Percentiles rank a stretch among this genome's conserved stretches.
Evolutionary conservation across 2,329 filamentous ascomycete species (phyloP).

Genomic region (Ustilaginoidea virens): DNA sequence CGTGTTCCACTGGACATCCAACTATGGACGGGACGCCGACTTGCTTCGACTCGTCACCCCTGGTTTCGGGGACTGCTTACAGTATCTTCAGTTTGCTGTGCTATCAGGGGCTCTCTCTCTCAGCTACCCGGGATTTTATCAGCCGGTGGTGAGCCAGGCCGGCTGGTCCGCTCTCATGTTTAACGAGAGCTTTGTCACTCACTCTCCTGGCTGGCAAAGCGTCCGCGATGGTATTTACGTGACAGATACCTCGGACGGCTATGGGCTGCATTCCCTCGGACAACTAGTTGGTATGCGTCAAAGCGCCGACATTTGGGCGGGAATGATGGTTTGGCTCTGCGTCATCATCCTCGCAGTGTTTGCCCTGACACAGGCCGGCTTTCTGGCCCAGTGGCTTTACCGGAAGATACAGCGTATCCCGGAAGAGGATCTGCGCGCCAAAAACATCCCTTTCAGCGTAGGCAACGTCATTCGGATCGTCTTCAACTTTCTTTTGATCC

Average conservation of each 20-base stretch:
- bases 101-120: slow-evolving; percentile 78
- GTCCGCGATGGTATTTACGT: slow-evolving; percentile 78
- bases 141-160: slow-evolving; percentile 74
- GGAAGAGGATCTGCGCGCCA: slow-evolving; percentile 77
- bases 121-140: slow-evolving; percentile 86
- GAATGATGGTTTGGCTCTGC: slow-evolving; percentile 82
- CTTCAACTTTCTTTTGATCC: slow-evolving; percentile 85
- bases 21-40: slow-evolving; percentile 89
- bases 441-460: slow-evolving; percentile 77
- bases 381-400: slow-evolving; percentile 61
- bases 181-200: slow-evolving; percentile 73
- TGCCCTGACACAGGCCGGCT: slow-evolving; percentile 59
- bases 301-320: slow-evolving; percentile 75
- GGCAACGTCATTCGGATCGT: slow-evolving; percentile 72
- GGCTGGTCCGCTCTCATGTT: slow-evolving; percentile 88
- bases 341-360: slow-evolving; percentile 56
- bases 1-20: slow-evolving; percentile 92
- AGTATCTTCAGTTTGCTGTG: slow-evolving; percentile 89
- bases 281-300: slow-evolving; percentile 70
- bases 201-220: slow-evolving; percentile 47
- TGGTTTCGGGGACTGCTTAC: slow-evolving; percentile 89
- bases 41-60: slow-evolving; percentile 83
- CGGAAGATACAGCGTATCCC: slow-evolving; percentile 54
- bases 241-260: slow-evolving; percentile 63
- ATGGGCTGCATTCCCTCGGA: slow-evolving; percentile 64